Evolutionary conservation across 176 grass and related monocot genomes (phyloP).

Genomic region (Zea mays): DNA sequence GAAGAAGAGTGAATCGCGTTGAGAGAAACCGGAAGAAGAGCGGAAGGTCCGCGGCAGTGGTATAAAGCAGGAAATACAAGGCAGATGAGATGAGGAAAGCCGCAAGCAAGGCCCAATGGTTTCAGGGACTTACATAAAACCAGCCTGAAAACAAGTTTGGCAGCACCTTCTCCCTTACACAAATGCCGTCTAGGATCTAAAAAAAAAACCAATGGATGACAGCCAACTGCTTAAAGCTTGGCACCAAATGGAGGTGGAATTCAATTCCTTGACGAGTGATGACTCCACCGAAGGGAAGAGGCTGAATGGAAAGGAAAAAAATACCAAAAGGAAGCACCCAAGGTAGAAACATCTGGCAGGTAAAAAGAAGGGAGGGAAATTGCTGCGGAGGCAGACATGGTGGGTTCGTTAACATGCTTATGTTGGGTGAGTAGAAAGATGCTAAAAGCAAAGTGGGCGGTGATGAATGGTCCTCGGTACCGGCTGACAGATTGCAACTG

Average conservation of each 20-base stretch:
- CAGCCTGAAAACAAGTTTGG: conserved; percentile 24
- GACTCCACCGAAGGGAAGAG: conserved; percentile 39
- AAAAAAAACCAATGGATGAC: conserved; percentile 23
- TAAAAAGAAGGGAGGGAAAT: conserved; percentile 46
- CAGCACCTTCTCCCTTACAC: conserved; percentile 30
- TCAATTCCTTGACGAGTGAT: conserved; percentile 35
- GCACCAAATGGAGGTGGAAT: conserved; percentile 29
- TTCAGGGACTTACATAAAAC: conserved; percentile 38
- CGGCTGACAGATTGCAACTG: conserved; percentile 36
- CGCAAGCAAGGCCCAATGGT: conserved; percentile 35
- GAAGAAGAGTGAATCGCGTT: conserved; percentile 1
- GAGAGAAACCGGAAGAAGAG: conserved; percentile 6
- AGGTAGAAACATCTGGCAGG: conserved; percentile 45
- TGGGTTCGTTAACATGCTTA: conserved; percentile 46
- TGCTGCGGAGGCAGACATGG: conserved; percentile 35
- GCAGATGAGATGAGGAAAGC: conserved; percentile 42
- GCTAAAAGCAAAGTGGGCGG: conserved; percentile 36
- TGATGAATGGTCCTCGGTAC: conserved; percentile 40
- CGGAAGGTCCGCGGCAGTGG: conserved; percentile 18
- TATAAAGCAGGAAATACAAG: conserved; percentile 33
- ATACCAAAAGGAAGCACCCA: conserved; percentile 37
- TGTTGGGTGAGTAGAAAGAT: conserved; percentile 44
- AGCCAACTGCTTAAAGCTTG: conserved; percentile 13
- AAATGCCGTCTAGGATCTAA: conserved; percentile 4
- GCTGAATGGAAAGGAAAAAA: conserved; percentile 36